Conservation (phyloP, 345 rosid species). For the Viola odorata region DNA sequence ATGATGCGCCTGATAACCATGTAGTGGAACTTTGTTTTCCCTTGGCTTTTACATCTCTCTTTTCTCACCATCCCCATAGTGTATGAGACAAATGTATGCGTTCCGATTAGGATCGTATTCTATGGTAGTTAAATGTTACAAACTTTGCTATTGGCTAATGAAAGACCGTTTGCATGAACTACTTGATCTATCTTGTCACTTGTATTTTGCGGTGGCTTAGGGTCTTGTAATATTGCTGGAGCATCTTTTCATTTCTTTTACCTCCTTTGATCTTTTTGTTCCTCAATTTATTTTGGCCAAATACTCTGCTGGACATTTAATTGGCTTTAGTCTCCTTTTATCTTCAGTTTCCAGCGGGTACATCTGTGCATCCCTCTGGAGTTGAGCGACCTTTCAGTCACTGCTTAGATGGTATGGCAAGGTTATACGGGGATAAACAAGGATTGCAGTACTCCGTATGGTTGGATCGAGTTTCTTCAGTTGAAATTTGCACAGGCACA, state of each 20-base stretch:
- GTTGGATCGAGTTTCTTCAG: constrained; percentile 13
- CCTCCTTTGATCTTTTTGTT: not conserved
- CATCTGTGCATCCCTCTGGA: constrained; percentile 21
- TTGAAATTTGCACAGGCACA: constrained; percentile 6
- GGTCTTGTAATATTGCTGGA: not conserved
- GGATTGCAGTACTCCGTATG: constrained; percentile 9
- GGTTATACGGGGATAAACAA: constrained; percentile 16
- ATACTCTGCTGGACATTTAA: not conserved
- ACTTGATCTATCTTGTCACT: not conserved
- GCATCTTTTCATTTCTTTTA: not conserved
- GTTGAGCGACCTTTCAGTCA: constrained; percentile 9
- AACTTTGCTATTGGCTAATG: not conserved
- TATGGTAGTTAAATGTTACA: constrained; percentile 3
- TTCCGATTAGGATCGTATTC: no score
- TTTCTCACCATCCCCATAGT: no score
- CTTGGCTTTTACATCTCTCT: no score
- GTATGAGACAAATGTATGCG: no score
- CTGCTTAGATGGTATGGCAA: constrained; percentile 15
- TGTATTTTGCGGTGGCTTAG: not conserved
- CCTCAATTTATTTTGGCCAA: not conserved
- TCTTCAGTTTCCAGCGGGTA: constrained; percentile 16
- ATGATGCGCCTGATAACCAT: no score
- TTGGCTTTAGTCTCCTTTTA: not conserved
- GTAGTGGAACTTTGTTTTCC: no score
- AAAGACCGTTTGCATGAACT: not conserved